Conservation (phyloP, 495 filamentous ascomycete genomes). For the Penicillium atrosanguineum region DNA sequence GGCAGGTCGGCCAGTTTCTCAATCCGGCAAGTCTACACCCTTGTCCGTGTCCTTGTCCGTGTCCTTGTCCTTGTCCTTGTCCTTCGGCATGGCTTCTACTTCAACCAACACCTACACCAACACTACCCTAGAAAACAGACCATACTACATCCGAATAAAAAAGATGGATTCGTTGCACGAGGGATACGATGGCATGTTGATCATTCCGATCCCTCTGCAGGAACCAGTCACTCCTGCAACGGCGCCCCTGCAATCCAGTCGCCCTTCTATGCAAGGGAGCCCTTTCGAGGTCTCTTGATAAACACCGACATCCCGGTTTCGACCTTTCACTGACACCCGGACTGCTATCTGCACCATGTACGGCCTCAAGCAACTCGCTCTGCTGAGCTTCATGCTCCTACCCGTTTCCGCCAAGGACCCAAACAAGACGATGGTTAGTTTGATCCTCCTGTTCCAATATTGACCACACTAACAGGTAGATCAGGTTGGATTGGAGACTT, state of each 20-base stretch:
- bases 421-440: conserved; percentile 15
- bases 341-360: conserved; percentile 18
- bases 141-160: not conserved
- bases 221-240: conserved; percentile 1
- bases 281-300: not conserved
- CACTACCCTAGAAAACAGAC: not conserved
- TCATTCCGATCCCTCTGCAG: conserved; percentile 3
- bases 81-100: not conserved
- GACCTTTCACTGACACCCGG: not conserved
- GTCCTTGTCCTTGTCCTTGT: not conserved
- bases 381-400: conserved; percentile 25
- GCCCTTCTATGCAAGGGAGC: conserved; percentile 12
- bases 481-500: conserved; percentile 28
- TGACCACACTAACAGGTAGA: not conserved
- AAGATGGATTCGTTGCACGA: not conserved
- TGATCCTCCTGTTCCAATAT: not conserved
- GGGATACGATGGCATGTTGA: not conserved
- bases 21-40: not conserved
- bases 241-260: conserved; percentile 4
- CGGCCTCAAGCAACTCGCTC: conserved; percentile 21
- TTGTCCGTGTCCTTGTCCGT: not conserved
- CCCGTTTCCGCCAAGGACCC: conserved; percentile 18
- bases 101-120: not conserved
- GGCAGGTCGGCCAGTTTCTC: not conserved
- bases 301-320: not conserved